Base-by-base conservation (phyloP, 441 rosid species). In the Populus hybrid region DNA sequence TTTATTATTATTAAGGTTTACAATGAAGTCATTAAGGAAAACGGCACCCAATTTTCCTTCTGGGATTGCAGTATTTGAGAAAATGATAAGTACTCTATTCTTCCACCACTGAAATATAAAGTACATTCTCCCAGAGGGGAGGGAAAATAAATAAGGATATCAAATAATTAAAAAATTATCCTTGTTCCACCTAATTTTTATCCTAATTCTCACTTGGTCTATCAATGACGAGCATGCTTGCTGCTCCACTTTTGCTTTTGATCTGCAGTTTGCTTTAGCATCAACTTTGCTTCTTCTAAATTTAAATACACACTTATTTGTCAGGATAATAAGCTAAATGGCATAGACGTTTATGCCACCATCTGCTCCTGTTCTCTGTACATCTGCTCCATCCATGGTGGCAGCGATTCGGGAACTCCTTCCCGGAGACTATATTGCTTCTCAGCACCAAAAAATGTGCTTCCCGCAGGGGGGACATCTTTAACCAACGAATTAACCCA, bases 311-410 rank as follows among this genome's bases (percentile, higher is more conserved):
- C 82, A 69, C 69, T 78, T 34, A 20, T 57, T 20, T 20, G 28
- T 63, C 66, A 21, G 66, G 28, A 63, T 23, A 10, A 23, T 21
- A 63, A 63, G 28, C 28, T 63, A 10, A 57, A 46, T 4, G 3
- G 28, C 28, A 63, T 21, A 21, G 28, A 67, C 69, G 83, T 75
- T 87, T 81, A 94, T 42, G 97, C 99, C 89, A 87, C 95, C 88
- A 90, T 89, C 90, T 89, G 99, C 91, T 93, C 94, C 80, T 88
- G 97, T 70, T 95, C 98, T 79, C 88, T 87, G 80, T 89, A 93
- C 93, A 93, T 77, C 81, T 91, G 92, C 85, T 91, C 97, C 89
- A 82, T 81, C 95, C 97, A 94, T 24, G 86, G 81, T 8, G 94
- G 88, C 74, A 82, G 70, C 67, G 78, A 61, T 32, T 86, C 92